These are phyloP conservation scores for Aegle marmelos DNA, from an alignment of 345 rosid species.

Conservation along the genomic window DNA sequence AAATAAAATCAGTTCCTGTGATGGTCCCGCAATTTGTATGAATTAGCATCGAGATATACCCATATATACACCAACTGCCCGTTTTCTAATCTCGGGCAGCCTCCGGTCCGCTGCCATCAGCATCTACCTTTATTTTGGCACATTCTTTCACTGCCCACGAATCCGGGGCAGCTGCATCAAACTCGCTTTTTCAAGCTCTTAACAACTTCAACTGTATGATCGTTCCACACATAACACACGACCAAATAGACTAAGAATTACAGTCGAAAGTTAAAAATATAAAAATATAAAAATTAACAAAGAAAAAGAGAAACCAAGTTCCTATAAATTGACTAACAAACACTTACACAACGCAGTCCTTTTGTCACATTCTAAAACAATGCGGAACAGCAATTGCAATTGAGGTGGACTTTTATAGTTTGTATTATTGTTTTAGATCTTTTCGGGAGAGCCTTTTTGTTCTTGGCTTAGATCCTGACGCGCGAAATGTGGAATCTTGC, in stretches of 20 bases:
- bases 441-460: neutral
- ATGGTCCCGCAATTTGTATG: neutral
- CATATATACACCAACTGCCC: slow-evolving; percentile 16
- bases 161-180: slow-evolving; percentile 26
- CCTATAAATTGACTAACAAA: slow-evolving; percentile 9
- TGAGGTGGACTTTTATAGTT: neutral
- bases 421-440: neutral
- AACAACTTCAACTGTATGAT: slow-evolving; percentile 6
- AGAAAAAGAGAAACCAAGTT: neutral
- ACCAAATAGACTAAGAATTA: neutral
- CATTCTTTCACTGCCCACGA: slow-evolving; percentile 30
- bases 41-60: neutral
- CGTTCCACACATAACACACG: neutral
- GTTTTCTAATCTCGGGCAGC: slow-evolving; percentile 14
- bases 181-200: neutral
- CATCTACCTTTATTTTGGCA: neutral
- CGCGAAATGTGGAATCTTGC: slow-evolving; percentile 62
- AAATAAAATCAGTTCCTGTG: neutral
- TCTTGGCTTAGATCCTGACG: slow-evolving; percentile 33
- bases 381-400: neutral
- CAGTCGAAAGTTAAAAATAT: neutral
- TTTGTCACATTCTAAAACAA: neutral
- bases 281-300: neutral
- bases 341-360: neutral
- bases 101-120: neutral